Conservation (phyloP, 768 basidiomycete genomes). For the Russula vinacea region DNA sequence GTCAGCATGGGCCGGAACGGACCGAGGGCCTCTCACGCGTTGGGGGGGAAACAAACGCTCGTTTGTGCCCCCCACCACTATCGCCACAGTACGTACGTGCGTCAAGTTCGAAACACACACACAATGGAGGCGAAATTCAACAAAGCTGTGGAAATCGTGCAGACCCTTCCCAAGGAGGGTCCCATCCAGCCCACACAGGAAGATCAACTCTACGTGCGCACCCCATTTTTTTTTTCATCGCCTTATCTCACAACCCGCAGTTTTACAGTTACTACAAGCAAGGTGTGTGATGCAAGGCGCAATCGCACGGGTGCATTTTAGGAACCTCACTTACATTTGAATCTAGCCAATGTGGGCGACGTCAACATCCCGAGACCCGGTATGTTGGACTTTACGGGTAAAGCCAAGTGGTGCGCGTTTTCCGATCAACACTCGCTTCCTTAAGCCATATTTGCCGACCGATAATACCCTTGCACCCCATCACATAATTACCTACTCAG, state of each 20-base stretch:
- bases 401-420: slow-evolving; percentile 77
- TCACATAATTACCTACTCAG: slow-evolving; percentile 40
- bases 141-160: slow-evolving; percentile 67
- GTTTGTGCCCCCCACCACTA: slow-evolving; percentile 5
- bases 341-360: slow-evolving; percentile 70
- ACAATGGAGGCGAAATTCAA: slow-evolving; percentile 72
- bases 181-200: slow-evolving; percentile 69
- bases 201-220: slow-evolving; percentile 76
- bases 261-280: slow-evolving; percentile 96
- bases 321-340: slow-evolving; percentile 12
- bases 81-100: background rate
- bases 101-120: slow-evolving; percentile 6
- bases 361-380: slow-evolving; percentile 63
- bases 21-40: background rate
- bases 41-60: background rate
- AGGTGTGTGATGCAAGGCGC: slow-evolving; percentile 45
- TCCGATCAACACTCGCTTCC: slow-evolving; percentile 5
- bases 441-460: slow-evolving; percentile 16
- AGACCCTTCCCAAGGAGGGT: slow-evolving; percentile 71
- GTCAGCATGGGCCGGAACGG: background rate
- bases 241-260: slow-evolving; percentile 41
- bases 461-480: background rate
- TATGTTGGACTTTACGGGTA: slow-evolving; percentile 80
- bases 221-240: slow-evolving; percentile 14
- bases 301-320: slow-evolving; percentile 16